Percentiles rank a stretch among this genome's conserved stretches.
phyloP scores from a whole-genome alignment of 73 alveolate genomes.

The Blepharisma stoltei region DNA sequence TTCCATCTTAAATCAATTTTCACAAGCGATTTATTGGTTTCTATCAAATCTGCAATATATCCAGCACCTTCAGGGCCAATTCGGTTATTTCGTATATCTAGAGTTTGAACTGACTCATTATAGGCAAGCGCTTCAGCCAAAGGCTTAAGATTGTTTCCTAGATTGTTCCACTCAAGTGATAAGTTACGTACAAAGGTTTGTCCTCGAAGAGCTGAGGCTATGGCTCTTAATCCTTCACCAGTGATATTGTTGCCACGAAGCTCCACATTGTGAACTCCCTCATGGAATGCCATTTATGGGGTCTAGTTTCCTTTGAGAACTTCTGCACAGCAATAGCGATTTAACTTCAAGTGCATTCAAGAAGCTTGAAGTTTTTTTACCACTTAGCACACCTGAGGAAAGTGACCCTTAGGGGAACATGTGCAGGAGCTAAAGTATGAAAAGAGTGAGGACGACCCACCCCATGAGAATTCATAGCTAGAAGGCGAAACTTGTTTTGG shows the following conservation, averaged over 20 bases:
- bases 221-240: slow-evolving; percentile 46
- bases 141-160: slow-evolving; percentile 39
- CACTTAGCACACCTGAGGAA: too few relatives aligned
- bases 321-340: too few relatives aligned
- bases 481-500: too few relatives aligned
- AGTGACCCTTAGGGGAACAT: too few relatives aligned
- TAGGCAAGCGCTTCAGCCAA: slow-evolving; percentile 42
- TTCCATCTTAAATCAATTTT: slow-evolving; percentile 58
- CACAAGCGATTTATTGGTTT: slow-evolving; percentile 33
- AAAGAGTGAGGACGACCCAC: too few relatives aligned
- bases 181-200: slow-evolving; percentile 19
- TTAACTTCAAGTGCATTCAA: too few relatives aligned
- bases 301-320: too few relatives aligned
- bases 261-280: slow-evolving; percentile 30
- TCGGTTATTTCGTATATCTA: slow-evolving; percentile 53
- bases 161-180: slow-evolving; percentile 51
- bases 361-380: too few relatives aligned
- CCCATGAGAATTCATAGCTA: too few relatives aligned
- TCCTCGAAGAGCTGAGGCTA: slow-evolving; percentile 33
- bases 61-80: slow-evolving; percentile 51
- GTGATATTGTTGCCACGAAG: slow-evolving; percentile 56
- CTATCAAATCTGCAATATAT: slow-evolving; percentile 32
- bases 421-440: too few relatives aligned
- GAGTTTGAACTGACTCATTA: slow-evolving; percentile 32
- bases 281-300: slow-evolving; percentile 32